Evolutionary conservation across 225 moss, liverwort and hornwort species (phyloP), one percentile per base, ranked within the genome.

Genomic region (Climacium dendroides): DNA sequence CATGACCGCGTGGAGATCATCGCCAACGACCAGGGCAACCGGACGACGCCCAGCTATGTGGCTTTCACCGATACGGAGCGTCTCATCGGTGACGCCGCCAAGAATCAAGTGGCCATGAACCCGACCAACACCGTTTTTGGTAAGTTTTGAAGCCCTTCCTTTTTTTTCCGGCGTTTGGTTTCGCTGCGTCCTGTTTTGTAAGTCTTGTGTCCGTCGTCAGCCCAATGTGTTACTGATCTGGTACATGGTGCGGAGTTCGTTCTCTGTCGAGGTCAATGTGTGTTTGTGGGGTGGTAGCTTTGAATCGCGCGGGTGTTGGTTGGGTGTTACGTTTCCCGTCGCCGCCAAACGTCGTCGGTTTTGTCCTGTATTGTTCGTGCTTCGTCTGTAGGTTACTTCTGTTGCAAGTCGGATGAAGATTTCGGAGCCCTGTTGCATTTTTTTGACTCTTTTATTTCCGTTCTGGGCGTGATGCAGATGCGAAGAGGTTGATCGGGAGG

Each of bases 1-100:
- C 90, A 88, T 43, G 90, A 90, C 53, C 90, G 90, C 74, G 88
- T 90, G 32, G 92, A 93, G 90, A 92, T 93, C 76, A 93, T 93
- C 29, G 90, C 93, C 24, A 93, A 93, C 29, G 88, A 90, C 66
- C 88, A 90, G 88, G 90, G 90, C 1, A 90, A 90, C 79, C 37
- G 90, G 28, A 90, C 88, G 4, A 90, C 90, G 37, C 87, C 87
- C 73, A 87, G 87, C 87, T 87, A 87, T 74, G 87, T 87, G 70
- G 87, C 87, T 15, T 87, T 87, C 87, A 87, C 87, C 23, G 87
- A 87, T 34, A 71, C 87, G 61, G 87, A 87, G 87, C 87, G 87
- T 73, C 86, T 86, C 58, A 86, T 86, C 28, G 86, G 86, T n/a
- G 86, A 86, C 47, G 86, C 86, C 58, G 86, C 87, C 81, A 87